Conservation (phyloP, 306 rosid species). For the Vigna radiata region DNA sequence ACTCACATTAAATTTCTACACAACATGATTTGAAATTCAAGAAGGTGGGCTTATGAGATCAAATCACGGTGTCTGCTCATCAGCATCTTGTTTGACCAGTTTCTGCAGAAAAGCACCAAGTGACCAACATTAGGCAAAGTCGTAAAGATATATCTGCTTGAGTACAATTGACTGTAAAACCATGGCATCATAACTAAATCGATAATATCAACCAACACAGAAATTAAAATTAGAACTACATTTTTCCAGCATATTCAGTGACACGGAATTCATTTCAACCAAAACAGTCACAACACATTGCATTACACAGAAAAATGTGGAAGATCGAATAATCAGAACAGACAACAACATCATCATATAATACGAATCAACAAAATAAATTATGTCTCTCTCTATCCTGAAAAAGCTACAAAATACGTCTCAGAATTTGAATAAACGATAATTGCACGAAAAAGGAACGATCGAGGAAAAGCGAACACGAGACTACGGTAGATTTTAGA, state of each 20-base stretch:
- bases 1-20: slow-evolving; percentile 45
- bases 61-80: slow-evolving; percentile 55
- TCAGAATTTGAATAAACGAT: neutral
- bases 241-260: neutral
- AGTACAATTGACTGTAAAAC: slow-evolving; percentile 8
- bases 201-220: neutral
- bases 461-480: neutral
- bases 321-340: slow-evolving; percentile 9
- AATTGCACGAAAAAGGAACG: neutral
- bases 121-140: slow-evolving; percentile 9
- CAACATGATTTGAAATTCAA: slow-evolving; percentile 31
- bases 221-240: neutral
- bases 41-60: slow-evolving; percentile 4
- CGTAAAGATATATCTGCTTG: slow-evolving; percentile 1
- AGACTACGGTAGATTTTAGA: neutral
- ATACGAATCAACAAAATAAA: neutral
- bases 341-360: neutral
- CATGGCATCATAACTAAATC: slow-evolving; percentile 7
- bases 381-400: neutral
- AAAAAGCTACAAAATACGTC: neutral
- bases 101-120: slow-evolving; percentile 53
- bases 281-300: neutral
- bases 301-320: neutral
- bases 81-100: slow-evolving; percentile 50
- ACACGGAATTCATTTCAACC: slow-evolving; percentile 29